Evolutionary conservation across 1,284 basidiomycete species (phyloP), one percentile per base, ranked within the genome.

Genomic region (Leccinum fallax): DNA sequence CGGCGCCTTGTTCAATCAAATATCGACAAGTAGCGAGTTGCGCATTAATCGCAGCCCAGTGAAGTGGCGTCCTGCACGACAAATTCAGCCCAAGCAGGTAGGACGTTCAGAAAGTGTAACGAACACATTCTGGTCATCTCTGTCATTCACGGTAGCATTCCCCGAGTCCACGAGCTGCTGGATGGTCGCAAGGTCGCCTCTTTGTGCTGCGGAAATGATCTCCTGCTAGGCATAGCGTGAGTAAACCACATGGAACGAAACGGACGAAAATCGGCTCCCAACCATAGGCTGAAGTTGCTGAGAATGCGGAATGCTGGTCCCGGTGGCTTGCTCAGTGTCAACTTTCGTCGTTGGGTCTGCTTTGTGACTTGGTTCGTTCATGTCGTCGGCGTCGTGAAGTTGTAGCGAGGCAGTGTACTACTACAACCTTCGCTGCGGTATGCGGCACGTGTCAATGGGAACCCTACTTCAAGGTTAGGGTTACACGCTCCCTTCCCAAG

Each of bases 21-120:
- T 90, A 92, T 48, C 87, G 84, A 74, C 90, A 93, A 48, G 89
- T 86, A 3, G 87, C 79, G 26, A 93, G 78, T 70, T 97, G 94
- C 2, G 92, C 93, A 69, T 97, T 97, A 71, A 97, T 96, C 4
- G 96, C 90, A 3, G 97, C 95, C 97, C 97, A 99, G 74, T 99
- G 97, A 5, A 99, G 83, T 0, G 97, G 92, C 0, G 96, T 97
- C 68, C 73, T 74, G 26, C 10, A 55, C 9, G 21, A 57, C 36
- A 56, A 30, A 32, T 30, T 73, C 48, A 65, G 61, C 36, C n/a
- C 57, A 24, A 58, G 46, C 26, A 30, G 16, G 24, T 32, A 16
- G 51, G 32, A 38, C 2, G 30, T 52, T 49, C n/a, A 30, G 53
- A 11, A 58, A 58, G 32, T n/a, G 5, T 21, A n/a, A 73, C 73